These are phyloP conservation scores for Forsythia suspensa DNA, from an alignment of 257 asterid genomes.

Conservation along the genomic window DNA sequence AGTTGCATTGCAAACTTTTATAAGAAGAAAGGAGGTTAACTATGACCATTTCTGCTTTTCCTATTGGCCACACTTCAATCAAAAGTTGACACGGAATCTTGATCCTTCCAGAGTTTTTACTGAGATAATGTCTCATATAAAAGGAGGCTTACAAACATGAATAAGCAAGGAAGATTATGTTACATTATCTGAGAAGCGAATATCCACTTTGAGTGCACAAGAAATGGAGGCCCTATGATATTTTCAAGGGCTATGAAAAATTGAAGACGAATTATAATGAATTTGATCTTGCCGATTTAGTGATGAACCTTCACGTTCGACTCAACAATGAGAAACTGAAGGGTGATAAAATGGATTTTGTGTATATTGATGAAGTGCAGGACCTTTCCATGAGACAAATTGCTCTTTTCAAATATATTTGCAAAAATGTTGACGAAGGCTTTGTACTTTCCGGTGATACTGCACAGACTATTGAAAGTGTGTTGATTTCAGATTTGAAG, in stretches of 20 bases:
- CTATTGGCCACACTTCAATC: conserved; percentile 68
- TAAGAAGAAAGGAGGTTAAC: conserved; percentile 57
- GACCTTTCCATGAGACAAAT: conserved; percentile 66
- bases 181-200: conserved; percentile 40
- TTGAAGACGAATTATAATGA: conserved; percentile 52
- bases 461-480: conserved; percentile 69
- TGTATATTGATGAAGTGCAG: conserved; percentile 74
- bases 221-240: conserved; percentile 40
- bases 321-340: conserved; percentile 30
- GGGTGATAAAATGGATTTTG: conserved; percentile 71
- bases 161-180: conserved; percentile 39
- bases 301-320: conserved; percentile 52
- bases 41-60: conserved; percentile 44
- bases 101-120: conserved; percentile 61
- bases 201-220: conserved; percentile 42
- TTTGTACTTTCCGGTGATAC: conserved; percentile 71
- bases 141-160: conserved; percentile 52
- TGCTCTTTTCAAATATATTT: conserved; percentile 53
- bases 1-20: conserved; percentile 42
- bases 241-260: conserved; percentile 60
- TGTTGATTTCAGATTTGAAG: conserved; percentile 67
- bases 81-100: conserved; percentile 37
- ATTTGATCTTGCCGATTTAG: conserved; percentile 71
- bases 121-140: conserved; percentile 64
- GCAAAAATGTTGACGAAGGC: conserved; percentile 61